These are phyloP conservation scores for Spathaspora boniae DNA, from an alignment of 805 yeast species.

Conservation along the genomic window DNA sequence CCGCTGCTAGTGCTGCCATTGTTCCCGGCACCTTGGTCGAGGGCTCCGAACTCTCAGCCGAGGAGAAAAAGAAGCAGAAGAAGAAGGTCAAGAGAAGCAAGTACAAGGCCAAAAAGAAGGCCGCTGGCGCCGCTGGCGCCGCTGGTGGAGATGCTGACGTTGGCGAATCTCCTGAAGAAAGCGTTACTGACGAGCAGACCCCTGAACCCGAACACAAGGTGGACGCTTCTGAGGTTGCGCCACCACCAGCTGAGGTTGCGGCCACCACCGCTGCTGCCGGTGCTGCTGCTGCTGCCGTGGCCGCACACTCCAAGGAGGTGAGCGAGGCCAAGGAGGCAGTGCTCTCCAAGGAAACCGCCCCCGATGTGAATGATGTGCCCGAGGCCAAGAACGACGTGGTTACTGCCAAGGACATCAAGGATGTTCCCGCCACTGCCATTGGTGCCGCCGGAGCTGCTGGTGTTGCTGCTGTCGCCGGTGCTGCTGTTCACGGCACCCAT, in stretches of 20 bases:
- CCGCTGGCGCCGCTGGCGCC: slow-evolving; percentile 14
- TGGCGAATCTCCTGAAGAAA: slow-evolving; percentile 13
- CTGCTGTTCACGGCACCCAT: too few relatives aligned
- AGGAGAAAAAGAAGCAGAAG: slow-evolving; percentile 39
- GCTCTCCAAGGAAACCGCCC: slow-evolving; percentile 2
- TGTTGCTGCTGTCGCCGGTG: slow-evolving; percentile 9
- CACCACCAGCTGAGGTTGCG: slow-evolving; percentile 9
- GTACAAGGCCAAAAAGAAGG: slow-evolving; percentile 41
- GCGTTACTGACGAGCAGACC: slow-evolving; percentile 14
- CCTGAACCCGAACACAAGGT: slow-evolving; percentile 19
- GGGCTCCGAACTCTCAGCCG: slow-evolving; percentile 25
- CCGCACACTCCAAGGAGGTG: slow-evolving; percentile 4
- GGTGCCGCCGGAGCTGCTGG: slow-evolving; percentile 11
- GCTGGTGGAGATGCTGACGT: slow-evolving; percentile 10
- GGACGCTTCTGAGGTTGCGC: slow-evolving; percentile 9
- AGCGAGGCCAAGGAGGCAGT: slow-evolving; percentile 4
- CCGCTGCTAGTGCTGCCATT: slow-evolving; percentile 5
- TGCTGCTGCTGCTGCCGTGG: slow-evolving; percentile 13
- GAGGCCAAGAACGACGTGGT: too few relatives aligned
- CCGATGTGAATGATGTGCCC: slow-evolving; percentile 10
- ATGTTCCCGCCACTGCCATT: slow-evolving; percentile 12
- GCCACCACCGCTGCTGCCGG: slow-evolving; percentile 13
- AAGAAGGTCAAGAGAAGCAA: slow-evolving; percentile 43
- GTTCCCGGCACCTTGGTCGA: slow-evolving; percentile 3
- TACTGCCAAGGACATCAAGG: slow-evolving; percentile 4